Conservation (phyloP, 2,329 filamentous ascomycete genomes). For the Hypoxylon sp. region DNA sequence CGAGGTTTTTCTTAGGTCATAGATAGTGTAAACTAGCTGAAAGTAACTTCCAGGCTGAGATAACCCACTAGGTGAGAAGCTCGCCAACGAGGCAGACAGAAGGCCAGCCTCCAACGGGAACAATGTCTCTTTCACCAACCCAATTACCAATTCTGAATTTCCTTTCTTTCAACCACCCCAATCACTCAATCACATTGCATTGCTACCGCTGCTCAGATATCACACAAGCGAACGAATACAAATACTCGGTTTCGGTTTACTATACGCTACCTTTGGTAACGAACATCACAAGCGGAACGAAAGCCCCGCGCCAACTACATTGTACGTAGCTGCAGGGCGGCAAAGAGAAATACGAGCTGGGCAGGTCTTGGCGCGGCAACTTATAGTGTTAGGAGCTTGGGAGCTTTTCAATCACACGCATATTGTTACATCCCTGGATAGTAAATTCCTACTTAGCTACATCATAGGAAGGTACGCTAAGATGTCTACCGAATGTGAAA, state of each 20-base stretch:
- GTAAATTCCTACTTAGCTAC: no score
- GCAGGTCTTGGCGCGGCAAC: constrained; percentile 33
- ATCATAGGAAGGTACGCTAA: no score
- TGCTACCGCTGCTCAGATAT: constrained; percentile 1
- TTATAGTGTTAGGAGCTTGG: neutral
- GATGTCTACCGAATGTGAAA: neutral
- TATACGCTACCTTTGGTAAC: no score
- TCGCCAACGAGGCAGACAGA: no score
- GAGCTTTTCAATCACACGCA: constrained; percentile 36
- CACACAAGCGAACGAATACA: constrained; percentile 3
- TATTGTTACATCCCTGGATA: constrained; percentile 27
- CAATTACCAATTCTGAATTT: constrained; percentile 19
- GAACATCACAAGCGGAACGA: neutral
- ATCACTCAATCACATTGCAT: constrained; percentile 8
- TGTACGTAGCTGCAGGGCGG: constrained; percentile 35
- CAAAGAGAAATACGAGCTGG: constrained; percentile 42
- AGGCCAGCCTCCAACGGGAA: constrained; percentile 22
- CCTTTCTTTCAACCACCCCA: no score
- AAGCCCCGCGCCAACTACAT: constrained; percentile 29
- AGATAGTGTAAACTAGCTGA: neutral
- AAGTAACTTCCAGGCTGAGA: neutral
- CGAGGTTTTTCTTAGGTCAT: constrained; percentile 8
- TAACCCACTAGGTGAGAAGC: constrained; percentile 6
- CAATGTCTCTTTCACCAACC: constrained; percentile 13
- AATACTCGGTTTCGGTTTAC: neutral